phyloP scores from a whole-genome alignment of 2,329 filamentous ascomycete genomes.

The Scleromitrula shiraiana region DNA sequence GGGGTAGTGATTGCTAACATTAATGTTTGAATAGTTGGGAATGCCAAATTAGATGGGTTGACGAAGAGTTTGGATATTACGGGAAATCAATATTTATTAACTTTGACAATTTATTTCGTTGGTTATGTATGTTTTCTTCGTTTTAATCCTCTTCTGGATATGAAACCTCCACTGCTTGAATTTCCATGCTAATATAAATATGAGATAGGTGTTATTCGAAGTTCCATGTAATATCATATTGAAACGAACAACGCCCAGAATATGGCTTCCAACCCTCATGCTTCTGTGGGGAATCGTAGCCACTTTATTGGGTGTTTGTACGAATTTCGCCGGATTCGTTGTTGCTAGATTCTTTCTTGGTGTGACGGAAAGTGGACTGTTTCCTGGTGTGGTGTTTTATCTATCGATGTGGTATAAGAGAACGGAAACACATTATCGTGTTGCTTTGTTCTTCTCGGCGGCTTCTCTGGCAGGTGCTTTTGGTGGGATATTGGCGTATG shows the following conservation, averaged over 20 bases:
- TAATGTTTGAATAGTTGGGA: slow-evolving; percentile 40
- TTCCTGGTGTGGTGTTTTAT: slow-evolving; percentile 44
- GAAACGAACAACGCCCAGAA: slow-evolving; percentile 48
- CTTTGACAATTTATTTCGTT: slow-evolving; percentile 59
- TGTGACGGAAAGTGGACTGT: slow-evolving; percentile 46
- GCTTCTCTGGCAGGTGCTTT: slow-evolving; percentile 49
- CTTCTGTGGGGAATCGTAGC: slow-evolving; percentile 48
- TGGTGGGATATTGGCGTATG: slow-evolving; percentile 48
- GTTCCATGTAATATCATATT: slow-evolving; percentile 56
- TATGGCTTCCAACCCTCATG: slow-evolving; percentile 52
- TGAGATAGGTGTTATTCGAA: slow-evolving; percentile 41
- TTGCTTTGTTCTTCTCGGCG: slow-evolving; percentile 48
- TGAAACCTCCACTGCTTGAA: neutral
- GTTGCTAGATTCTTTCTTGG: slow-evolving; percentile 48
- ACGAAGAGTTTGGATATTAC: slow-evolving; percentile 44
- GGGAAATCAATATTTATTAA: slow-evolving; percentile 56
- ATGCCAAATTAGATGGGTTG: slow-evolving; percentile 49
- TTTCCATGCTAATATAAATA: neutral
- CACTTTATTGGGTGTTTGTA: slow-evolving; percentile 42
- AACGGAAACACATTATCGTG: slow-evolving; percentile 45
- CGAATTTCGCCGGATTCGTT: slow-evolving; percentile 43
- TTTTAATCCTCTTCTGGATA: no score
- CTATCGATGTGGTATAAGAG: slow-evolving; percentile 46
- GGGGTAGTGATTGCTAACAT: neutral
- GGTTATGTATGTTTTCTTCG: slow-evolving; percentile 43